Percentiles rank a stretch among this genome's conserved stretches.
Conservation (phyloP, 163 green algal genomes). For the Volvox carteri region DNA sequence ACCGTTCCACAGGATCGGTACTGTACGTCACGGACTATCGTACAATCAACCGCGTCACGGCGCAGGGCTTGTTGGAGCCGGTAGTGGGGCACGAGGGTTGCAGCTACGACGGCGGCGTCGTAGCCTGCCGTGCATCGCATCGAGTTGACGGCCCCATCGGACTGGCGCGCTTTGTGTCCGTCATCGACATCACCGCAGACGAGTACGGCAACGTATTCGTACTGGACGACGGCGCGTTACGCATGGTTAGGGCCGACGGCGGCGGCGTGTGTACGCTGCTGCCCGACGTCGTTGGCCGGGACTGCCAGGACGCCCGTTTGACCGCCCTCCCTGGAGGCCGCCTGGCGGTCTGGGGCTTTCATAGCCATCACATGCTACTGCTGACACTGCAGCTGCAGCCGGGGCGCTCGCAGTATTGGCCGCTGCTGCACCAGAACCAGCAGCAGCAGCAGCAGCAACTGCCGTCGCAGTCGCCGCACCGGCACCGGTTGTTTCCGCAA, state of each 20-base stretch:
- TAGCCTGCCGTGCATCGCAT: neutral
- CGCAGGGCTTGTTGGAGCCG: neutral
- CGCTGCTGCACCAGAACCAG: neutral
- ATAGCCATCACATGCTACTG: neutral
- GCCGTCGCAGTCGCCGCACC: neutral
- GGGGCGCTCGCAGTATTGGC: neutral
- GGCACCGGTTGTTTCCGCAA: neutral
- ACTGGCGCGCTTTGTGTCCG: neutral
- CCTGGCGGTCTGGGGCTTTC: slow-evolving; percentile 14
- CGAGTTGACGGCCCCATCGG: neutral
- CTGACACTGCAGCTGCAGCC: neutral
- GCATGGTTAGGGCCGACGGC: neutral
- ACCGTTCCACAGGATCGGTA: neutral
- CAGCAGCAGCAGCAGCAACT: neutral
- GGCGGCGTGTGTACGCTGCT: slow-evolving; percentile 3
- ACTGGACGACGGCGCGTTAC: slow-evolving; percentile 8
- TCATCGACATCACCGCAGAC: slow-evolving; percentile 19
- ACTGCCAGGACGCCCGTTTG: neutral
- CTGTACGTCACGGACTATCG: slow-evolving; percentile 11
- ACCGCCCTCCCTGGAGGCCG: neutral
- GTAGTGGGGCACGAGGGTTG: neutral
- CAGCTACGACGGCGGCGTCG: neutral
- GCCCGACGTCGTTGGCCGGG: neutral
- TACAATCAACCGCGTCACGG: neutral
- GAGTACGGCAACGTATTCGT: slow-evolving; percentile 42